phyloP scores from a whole-genome alignment of 768 basidiomycete species.

The Hortiboletus campestris region DNA sequence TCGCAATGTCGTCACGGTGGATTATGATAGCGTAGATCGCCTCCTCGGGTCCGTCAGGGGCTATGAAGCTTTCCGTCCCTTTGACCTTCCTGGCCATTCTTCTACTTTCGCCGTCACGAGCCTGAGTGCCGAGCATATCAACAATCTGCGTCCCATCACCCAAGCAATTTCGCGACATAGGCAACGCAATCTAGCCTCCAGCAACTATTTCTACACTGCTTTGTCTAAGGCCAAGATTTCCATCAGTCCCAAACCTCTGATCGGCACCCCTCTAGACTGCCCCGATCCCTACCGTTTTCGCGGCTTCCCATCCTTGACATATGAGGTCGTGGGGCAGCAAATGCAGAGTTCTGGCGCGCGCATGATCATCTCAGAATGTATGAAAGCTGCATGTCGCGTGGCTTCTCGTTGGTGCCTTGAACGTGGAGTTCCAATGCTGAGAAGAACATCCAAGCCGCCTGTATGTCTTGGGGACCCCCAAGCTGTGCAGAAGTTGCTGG shows the following conservation, averaged over 20 bases:
- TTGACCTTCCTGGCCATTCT: slow-evolving; percentile 8
- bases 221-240: slow-evolving; percentile 29
- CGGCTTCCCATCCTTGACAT: slow-evolving; percentile 54
- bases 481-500: slow-evolving; percentile 45
- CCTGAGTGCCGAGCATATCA: slow-evolving; percentile 19
- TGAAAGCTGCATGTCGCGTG: slow-evolving; percentile 76
- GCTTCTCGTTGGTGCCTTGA: slow-evolving; percentile 72
- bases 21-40: slow-evolving; percentile 68
- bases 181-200: slow-evolving; percentile 18
- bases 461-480: slow-evolving; percentile 29
- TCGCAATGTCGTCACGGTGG: slow-evolving; percentile 59
- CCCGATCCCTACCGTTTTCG: slow-evolving; percentile 33
- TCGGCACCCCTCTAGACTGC: slow-evolving; percentile 31
- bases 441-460: slow-evolving; percentile 45
- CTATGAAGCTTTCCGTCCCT: slow-evolving; percentile 20
- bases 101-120: not conserved
- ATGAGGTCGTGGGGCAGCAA: slow-evolving; percentile 36
- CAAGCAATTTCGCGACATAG: slow-evolving; percentile 27
- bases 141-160: slow-evolving; percentile 33
- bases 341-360: slow-evolving; percentile 43
- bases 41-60: slow-evolving; percentile 35
- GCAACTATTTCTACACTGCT: slow-evolving; percentile 26
- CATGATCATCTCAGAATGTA: slow-evolving; percentile 69
- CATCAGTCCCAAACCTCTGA: slow-evolving; percentile 28
- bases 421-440: slow-evolving; percentile 58